These are phyloP conservation scores for Nymphaea thermarum DNA, from an alignment of 164 flowering plant genomes.

Conservation along the genomic window DNA sequence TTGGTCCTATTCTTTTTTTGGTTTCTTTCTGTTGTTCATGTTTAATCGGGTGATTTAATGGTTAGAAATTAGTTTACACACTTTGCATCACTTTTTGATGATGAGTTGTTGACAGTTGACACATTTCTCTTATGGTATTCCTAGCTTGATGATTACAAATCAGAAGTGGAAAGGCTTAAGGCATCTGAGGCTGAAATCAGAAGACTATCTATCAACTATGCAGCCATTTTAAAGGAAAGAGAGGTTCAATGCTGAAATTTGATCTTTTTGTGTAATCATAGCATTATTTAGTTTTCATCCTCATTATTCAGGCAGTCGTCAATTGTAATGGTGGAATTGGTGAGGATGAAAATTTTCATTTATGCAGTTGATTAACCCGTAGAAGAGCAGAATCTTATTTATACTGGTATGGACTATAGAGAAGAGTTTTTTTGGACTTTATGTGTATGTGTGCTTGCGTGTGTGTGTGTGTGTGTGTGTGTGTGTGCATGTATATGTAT, in stretches of 20 bases:
- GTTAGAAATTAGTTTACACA: too few relatives aligned
- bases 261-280: neutral
- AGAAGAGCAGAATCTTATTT: too few relatives aligned
- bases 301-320: neutral
- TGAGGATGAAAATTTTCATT: too few relatives aligned
- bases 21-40: too few relatives aligned
- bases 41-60: too few relatives aligned
- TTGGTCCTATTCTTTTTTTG: too few relatives aligned
- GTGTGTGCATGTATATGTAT: too few relatives aligned
- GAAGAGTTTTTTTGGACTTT: too few relatives aligned
- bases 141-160: constrained; percentile 70
- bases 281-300: neutral
- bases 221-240: constrained; percentile 78
- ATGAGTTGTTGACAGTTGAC: neutral
- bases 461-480: too few relatives aligned
- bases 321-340: neutral
- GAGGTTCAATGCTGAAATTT: constrained; percentile 41
- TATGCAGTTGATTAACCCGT: too few relatives aligned
- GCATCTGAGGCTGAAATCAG: constrained; percentile 90
- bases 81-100: neutral
- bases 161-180: constrained; percentile 73
- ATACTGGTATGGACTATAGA: too few relatives aligned
- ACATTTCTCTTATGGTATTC: neutral
- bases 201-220: constrained; percentile 88
- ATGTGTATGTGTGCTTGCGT: too few relatives aligned